Percentiles rank a stretch among this genome's conserved stretches.
Conservation (phyloP, 1,284 basidiomycete genomes). For the Mycena citricolor region DNA sequence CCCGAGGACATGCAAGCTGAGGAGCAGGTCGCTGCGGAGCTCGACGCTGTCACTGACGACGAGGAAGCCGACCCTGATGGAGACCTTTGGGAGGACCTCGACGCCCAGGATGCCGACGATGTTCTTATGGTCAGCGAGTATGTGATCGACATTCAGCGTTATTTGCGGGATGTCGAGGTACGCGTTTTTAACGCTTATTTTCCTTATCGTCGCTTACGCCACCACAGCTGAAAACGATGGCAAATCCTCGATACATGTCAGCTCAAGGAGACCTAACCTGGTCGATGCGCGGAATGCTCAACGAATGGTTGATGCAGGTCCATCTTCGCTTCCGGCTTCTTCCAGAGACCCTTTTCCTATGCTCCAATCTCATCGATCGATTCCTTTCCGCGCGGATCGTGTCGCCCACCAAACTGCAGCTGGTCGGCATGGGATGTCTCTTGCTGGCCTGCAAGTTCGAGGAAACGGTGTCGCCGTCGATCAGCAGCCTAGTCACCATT, state of each 20-base stretch:
- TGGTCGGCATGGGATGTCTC: slow-evolving; percentile 92
- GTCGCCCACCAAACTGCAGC: slow-evolving; percentile 90
- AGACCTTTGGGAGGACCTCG: slow-evolving; percentile 83
- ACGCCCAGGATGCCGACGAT: slow-evolving; percentile 92
- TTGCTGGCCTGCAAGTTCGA: slow-evolving; percentile 96
- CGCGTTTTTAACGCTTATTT: slow-evolving; percentile 17
- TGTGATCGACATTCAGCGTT: slow-evolving; percentile 91
- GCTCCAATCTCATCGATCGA: slow-evolving; percentile 94
- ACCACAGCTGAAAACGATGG: slow-evolving; percentile 73
- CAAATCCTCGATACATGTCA: slow-evolving; percentile 89
- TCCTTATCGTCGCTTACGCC: slow-evolving; percentile 6
- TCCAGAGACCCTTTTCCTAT: slow-evolving; percentile 95
- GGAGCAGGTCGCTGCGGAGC: slow-evolving; percentile 38
- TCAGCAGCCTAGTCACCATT: slow-evolving; percentile 85
- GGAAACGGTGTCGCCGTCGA: slow-evolving; percentile 91
- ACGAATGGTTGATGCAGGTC: slow-evolving; percentile 97
- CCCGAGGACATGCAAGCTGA: slow-evolving; percentile 32
- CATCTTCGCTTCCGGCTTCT: slow-evolving; percentile 92
- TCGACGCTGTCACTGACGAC: slow-evolving; percentile 38
- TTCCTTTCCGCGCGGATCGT: slow-evolving; percentile 91
- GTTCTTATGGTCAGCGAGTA: slow-evolving; percentile 98
- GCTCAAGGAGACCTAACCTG: slow-evolving; percentile 88
- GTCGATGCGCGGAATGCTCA: slow-evolving; percentile 93
- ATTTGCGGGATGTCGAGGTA: slow-evolving; percentile 80
- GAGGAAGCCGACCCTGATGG: slow-evolving; percentile 60